phyloP scores from a whole-genome alignment of 345 rosid genomes.

The Laguncularia racemosa region DNA sequence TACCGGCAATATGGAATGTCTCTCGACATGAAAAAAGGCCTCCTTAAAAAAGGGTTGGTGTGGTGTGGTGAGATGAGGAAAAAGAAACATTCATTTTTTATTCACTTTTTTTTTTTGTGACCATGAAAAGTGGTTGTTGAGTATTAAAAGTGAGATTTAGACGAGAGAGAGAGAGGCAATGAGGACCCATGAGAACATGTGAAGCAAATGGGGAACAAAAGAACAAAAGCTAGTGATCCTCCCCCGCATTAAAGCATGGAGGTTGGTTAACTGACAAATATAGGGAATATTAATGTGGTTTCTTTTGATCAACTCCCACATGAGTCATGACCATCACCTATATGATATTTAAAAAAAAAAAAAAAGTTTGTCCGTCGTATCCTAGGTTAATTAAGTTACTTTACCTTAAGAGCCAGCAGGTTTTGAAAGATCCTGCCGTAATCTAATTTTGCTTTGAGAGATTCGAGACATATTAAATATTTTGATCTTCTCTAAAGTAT shows the following conservation, averaged over 20 bases:
- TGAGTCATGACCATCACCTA: too few species aligned
- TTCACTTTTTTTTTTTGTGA: conserved; percentile 23
- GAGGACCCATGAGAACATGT: conserved; percentile 32
- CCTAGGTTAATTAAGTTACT: too few species aligned
- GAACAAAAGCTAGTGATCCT: conserved; percentile 8
- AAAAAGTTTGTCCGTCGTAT: too few species aligned
- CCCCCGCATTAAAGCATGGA: not conserved
- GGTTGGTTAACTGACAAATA: not conserved
- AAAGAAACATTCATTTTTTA: conserved; percentile 34
- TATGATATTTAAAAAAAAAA: too few species aligned
- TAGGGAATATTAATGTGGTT: not conserved
- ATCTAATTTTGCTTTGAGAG: too few species aligned
- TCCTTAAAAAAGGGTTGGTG: conserved; percentile 7
- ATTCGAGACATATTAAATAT: too few species aligned
- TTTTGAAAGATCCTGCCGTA: too few species aligned
- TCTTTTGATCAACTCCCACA: not conserved
- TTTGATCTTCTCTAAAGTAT: too few species aligned
- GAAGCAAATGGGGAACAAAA: conserved; percentile 45
- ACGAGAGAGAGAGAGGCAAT: too few species aligned
- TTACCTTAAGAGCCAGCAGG: too few species aligned
- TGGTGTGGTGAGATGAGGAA: too few species aligned
- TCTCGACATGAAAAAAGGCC: too few species aligned
- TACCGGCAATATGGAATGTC: conserved; percentile 1
- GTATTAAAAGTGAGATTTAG: not conserved
- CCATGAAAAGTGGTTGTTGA: conserved; percentile 4